phyloP scores from a whole-genome alignment of 768 basidiomycete genomes.

The Cyclocybe aegerita region DNA sequence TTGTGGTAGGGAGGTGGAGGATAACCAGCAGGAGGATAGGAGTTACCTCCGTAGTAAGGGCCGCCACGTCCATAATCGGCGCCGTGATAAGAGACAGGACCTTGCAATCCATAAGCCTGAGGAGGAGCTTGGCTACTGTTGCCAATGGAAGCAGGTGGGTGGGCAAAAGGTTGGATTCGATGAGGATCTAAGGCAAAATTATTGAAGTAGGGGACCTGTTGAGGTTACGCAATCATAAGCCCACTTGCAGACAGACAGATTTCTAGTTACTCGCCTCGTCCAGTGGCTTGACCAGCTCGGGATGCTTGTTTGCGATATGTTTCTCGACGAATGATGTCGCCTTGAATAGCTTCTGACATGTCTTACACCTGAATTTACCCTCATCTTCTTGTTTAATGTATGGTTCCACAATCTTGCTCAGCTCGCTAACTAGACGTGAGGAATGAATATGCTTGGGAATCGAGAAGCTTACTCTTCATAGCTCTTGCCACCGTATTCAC shows the following conservation, averaged over 20 bases:
- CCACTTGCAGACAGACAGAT: background rate
- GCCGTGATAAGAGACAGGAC: conserved; percentile 44
- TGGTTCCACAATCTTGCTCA: conserved; percentile 75
- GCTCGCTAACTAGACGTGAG: conserved; percentile 55
- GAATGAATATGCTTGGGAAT: background rate
- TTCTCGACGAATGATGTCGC: conserved; percentile 97
- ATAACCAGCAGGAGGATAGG: conserved; percentile 36
- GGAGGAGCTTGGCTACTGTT: conserved; percentile 69
- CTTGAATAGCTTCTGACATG: conserved; percentile 96
- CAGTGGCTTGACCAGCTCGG: conserved; percentile 77
- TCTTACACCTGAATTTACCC: conserved; percentile 95
- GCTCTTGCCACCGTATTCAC: conserved; percentile 86
- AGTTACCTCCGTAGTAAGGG: conserved; percentile 32
- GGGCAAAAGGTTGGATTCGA: conserved; percentile 81
- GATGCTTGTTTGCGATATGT: conserved; percentile 94
- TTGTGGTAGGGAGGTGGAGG: conserved; percentile 44
- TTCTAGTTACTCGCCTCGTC: conserved; percentile 65
- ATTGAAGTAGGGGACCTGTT: conserved; percentile 86
- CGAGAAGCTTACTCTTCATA: conserved; percentile 70
- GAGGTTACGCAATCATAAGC: conserved; percentile 10
- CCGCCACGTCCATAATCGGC: conserved; percentile 30
- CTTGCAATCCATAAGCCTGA: conserved; percentile 82
- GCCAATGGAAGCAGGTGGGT: conserved; percentile 69
- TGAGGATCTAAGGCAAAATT: conserved; percentile 97
- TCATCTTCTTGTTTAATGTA: conserved; percentile 95